These are phyloP conservation scores for Tulasnella sp. DNA, from an alignment of 768 basidiomycete species.

Conservation along the genomic window DNA sequence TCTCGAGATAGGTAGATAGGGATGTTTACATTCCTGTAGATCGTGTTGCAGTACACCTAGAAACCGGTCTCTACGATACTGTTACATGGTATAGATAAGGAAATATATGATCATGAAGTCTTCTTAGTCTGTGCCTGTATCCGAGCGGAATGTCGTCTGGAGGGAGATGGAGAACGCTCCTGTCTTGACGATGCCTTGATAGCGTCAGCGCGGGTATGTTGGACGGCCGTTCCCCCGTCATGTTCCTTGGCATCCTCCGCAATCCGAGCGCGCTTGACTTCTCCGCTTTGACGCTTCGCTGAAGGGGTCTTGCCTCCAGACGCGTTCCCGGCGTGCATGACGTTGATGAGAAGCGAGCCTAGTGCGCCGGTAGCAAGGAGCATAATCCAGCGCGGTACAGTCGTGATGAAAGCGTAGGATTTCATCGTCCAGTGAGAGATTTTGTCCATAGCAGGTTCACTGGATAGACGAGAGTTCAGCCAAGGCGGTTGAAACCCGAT, in stretches of 20 bases:
- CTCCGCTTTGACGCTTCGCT: background rate
- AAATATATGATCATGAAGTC: background rate
- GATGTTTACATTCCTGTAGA: background rate
- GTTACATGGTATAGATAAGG: background rate
- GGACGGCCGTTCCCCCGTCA: background rate
- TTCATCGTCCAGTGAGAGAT: constrained; percentile 39
- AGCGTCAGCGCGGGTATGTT: background rate
- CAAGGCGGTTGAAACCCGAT: background rate
- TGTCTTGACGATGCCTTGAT: background rate
- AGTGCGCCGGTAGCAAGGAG: constrained; percentile 51
- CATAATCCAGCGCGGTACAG: constrained; percentile 62
- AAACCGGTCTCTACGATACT: background rate
- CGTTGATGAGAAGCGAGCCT: constrained; percentile 53
- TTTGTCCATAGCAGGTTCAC: constrained; percentile 58
- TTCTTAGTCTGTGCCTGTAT: background rate
- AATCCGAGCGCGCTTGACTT: background rate
- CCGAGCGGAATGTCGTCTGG: background rate
- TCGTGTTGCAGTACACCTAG: background rate
- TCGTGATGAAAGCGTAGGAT: constrained; percentile 39
- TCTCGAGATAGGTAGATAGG: background rate
- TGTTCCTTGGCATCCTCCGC: background rate
- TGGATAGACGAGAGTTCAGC: constrained; percentile 22
- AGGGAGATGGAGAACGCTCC: background rate
- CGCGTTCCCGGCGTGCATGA: constrained; percentile 39
- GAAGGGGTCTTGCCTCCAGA: background rate